Base-by-base conservation (phyloP, 1,284 basidiomycete species). In the Tilletia horrida region DNA sequence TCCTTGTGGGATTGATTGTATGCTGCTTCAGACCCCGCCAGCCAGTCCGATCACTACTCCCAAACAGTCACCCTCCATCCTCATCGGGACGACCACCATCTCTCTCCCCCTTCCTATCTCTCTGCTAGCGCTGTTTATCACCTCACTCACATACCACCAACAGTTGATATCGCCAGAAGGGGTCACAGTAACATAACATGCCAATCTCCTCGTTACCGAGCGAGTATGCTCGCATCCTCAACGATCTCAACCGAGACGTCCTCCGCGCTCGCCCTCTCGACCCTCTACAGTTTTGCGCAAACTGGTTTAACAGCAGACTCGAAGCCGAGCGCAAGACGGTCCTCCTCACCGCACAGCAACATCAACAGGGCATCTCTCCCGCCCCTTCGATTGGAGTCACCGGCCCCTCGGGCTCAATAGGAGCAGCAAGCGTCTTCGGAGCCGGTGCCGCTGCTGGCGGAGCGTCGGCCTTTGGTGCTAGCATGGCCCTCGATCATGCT, bases 231-330 rank as follows among this genome's bases (percentile, higher is more conserved):
- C 77, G 69, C 55, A 62, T 97, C 74, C 86, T 97, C 76, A 87
- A 86, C 73, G 92, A 97, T 78, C 86, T 97, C 70, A 90, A 91
- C 74, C 88, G 91, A 78, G 94, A 96, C 83, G 88, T 88, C 62
- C 85, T 90, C 47, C 88, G 91, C 71, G 90, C 89, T 18, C 90
- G 92, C 77, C 94, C 93, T 21, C 87, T 87, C 75, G 94, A 97
- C 80, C 87, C 90, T 3, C 88, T 96, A 64, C 94, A 97, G 83
- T 97, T 92, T 84, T 95, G 92, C 79, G 89, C 93, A 64, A 93
- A 89, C 81, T 97, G 94, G 94, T 97, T 97, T 84, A 91, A 94
- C 80, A 85, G 86, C 68, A 87, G 91, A 68, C 85, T 94, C 67
- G 90, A 93, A 80, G 88, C 93, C 80, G 90, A 94, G 80, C 87